Conservation (phyloP, 805 yeast species). For the Wickerhamomyces mucosus region DNA sequence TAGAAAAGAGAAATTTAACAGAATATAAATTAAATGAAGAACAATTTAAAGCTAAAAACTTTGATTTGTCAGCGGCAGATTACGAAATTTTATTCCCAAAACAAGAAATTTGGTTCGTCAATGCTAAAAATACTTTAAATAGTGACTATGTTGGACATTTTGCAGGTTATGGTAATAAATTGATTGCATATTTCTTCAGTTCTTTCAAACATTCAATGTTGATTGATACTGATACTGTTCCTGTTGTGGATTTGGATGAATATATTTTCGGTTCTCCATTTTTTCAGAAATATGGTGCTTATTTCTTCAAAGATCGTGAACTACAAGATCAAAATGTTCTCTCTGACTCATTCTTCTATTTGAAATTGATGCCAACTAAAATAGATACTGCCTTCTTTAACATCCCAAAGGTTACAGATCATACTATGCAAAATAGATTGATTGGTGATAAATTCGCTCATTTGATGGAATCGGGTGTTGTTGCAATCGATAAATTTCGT, state of each 20-base stretch:
- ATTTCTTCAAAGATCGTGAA: conserved; percentile 40
- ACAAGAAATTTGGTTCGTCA: conserved; percentile 33
- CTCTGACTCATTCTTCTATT: conserved; percentile 29
- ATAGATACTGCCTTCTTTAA: conserved; percentile 27
- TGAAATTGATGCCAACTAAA: conserved; percentile 32
- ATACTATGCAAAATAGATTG: conserved; percentile 29
- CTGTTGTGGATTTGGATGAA: conserved; percentile 29
- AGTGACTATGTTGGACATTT: conserved; percentile 17
- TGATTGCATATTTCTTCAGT: conserved; percentile 37
- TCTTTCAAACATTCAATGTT: conserved; percentile 40
- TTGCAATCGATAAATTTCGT: conserved; percentile 33
- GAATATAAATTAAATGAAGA: not conserved
- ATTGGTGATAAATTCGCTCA: conserved; percentile 29
- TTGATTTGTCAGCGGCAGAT: not conserved
- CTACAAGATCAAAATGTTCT: conserved; percentile 17
- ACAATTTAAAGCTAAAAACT: too few species aligned
- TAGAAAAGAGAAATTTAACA: conserved; percentile 2
- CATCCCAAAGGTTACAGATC: conserved; percentile 27
- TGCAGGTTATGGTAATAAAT: conserved; percentile 34
- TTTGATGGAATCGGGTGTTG: conserved; percentile 36
- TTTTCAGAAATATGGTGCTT: conserved; percentile 26
- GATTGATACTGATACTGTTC: conserved; percentile 43
- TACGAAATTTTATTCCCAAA: conserved; percentile 16
- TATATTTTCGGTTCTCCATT: conserved; percentile 23
- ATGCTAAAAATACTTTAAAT: conserved; percentile 18